These are phyloP conservation scores for Fraxinus nigra DNA, from an alignment of 305 asterid genomes.

Conservation along the genomic window DNA sequence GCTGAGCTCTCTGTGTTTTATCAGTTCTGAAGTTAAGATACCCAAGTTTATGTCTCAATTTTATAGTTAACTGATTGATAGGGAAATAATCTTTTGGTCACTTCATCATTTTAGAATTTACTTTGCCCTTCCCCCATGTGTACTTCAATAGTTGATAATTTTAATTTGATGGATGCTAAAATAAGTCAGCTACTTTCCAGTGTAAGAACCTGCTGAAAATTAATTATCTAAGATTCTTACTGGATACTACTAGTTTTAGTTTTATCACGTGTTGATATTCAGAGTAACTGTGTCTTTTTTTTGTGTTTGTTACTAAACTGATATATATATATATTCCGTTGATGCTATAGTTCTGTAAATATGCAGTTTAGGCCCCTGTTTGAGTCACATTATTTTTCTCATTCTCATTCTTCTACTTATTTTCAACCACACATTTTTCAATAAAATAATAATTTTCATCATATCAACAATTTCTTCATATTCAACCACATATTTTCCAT, in stretches of 20 bases:
- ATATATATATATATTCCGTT: not conserved
- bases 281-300: slow-evolving; percentile 4
- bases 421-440: too few species aligned
- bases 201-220: not conserved
- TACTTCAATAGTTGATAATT: slow-evolving; percentile 5
- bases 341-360: slow-evolving; percentile 15
- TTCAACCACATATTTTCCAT: too few species aligned
- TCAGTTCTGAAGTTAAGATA: not conserved
- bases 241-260: slow-evolving; percentile 2
- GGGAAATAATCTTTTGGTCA: not conserved
- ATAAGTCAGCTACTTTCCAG: not conserved
- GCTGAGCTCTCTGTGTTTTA: not conserved
- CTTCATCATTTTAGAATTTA: not conserved
- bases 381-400: too few species aligned
- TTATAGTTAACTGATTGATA: not conserved
- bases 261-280: not conserved
- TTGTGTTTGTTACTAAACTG: slow-evolving; percentile 10
- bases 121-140: slow-evolving; percentile 6
- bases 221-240: slow-evolving; percentile 4
- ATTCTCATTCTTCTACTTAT: too few species aligned
- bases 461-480: too few species aligned
- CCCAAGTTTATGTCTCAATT: not conserved
- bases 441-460: too few species aligned
- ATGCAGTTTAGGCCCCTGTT: not conserved
- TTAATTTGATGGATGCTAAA: not conserved